Conservation (phyloP, 495 filamentous ascomycete species). For the Aspergillus campestris region DNA sequence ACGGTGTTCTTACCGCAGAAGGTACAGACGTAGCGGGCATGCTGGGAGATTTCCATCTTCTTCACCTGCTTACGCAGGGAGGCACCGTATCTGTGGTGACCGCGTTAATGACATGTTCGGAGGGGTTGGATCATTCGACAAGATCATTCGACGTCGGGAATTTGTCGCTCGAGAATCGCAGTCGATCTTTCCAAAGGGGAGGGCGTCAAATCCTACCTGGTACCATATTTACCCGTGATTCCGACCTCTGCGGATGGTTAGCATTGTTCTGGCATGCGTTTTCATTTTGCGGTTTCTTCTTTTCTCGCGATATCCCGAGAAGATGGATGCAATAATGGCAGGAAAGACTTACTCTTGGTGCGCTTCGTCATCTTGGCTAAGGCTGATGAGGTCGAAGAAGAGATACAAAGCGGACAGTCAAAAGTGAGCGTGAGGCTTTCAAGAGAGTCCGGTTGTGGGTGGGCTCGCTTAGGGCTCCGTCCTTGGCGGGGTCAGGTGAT, state of each 20-base stretch:
- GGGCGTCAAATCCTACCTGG: constrained; percentile 43
- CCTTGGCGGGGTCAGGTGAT: constrained; percentile 22
- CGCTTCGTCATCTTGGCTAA: constrained; percentile 83
- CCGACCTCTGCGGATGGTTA: constrained; percentile 66
- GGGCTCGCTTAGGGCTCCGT: constrained; percentile 40
- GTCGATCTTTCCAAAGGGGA: constrained; percentile 18
- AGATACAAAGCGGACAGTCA: constrained; percentile 32
- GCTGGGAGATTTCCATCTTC: constrained; percentile 99
- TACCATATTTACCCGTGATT: constrained; percentile 65
- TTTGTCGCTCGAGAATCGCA: constrained; percentile 9
- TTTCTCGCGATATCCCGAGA: not conserved
- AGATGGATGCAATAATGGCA: not conserved
- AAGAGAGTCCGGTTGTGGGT: constrained; percentile 35
- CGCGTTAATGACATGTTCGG: constrained; percentile 23
- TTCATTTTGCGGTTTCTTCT: constrained; percentile 1
- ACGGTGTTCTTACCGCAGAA: constrained; percentile 96
- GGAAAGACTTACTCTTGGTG: constrained; percentile 64
- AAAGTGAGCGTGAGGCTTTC: constrained; percentile 30
- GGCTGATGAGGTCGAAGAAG: constrained; percentile 39
- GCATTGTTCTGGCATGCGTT: constrained; percentile 4
- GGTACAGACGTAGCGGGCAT: constrained; percentile 79
- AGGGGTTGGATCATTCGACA: constrained; percentile 1
- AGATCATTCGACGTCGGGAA: constrained; percentile 3
- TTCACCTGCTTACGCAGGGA: constrained; percentile 99
- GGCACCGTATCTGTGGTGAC: constrained; percentile 76